Percentiles rank a stretch among this genome's conserved stretches.
phyloP scores from a whole-genome alignment of 306 rosid genomes.

The Glycine latifolia region DNA sequence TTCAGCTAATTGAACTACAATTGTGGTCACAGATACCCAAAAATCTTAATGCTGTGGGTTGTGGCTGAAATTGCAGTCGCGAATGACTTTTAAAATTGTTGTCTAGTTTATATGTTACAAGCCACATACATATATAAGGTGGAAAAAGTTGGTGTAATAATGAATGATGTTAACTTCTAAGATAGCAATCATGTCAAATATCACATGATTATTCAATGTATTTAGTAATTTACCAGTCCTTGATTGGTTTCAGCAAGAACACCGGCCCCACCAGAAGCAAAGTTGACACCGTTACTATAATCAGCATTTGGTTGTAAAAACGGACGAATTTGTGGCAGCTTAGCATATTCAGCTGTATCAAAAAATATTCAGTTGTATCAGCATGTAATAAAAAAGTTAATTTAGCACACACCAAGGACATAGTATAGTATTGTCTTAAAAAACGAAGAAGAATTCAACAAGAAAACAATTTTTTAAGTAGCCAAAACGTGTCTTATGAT shows the following conservation, averaged over 20 bases:
- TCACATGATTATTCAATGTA: not conserved
- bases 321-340: constrained; percentile 62
- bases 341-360: constrained; percentile 67
- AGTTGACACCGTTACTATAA: constrained; percentile 62
- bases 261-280: constrained; percentile 83
- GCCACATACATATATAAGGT: too few species aligned
- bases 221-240: constrained; percentile 53
- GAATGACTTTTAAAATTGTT: too few species aligned
- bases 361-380: not conserved
- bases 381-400: not conserved
- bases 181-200: not conserved
- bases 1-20: too few species aligned
- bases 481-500: not conserved
- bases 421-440: not conserved
- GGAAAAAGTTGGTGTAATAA: not conserved
- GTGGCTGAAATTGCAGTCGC: too few species aligned
- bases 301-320: constrained; percentile 57
- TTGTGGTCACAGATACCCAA: too few species aligned
- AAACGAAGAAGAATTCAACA: not conserved
- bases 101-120: too few species aligned
- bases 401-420: not conserved
- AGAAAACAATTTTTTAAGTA: not conserved
- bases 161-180: not conserved
- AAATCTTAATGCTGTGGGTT: too few species aligned
- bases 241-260: constrained; percentile 68